Base-by-base conservation (phyloP, 2,329 filamentous ascomycete genomes). In the Penicillium sp. region DNA sequence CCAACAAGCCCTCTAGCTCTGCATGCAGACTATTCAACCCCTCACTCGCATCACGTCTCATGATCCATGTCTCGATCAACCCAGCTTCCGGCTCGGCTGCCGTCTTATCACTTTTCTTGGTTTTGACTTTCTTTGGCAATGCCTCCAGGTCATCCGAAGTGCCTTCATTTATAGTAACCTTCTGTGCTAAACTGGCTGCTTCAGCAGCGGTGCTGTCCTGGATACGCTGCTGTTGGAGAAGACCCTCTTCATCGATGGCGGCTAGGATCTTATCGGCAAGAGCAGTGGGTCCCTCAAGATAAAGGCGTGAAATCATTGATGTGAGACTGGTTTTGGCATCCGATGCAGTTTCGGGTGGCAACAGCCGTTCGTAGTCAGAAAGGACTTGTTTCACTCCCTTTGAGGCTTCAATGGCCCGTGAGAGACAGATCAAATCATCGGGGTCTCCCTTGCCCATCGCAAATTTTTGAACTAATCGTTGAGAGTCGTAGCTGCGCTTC, bases 391-490 rank as follows among this genome's bases (percentile, higher is more conserved):
- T 72, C 45, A 96, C 87, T 19, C 88, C 83, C 54, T 85, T 82
- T 4, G 91, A 92, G 6, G 90, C 87, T 51, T 84, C 76, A 58
- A 98, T 90, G 0, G 95, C 96, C 64, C 85, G 88, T 1, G 91
- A 91, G 14, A 99, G 80, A 50, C 87, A 89, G 44, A 98, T 80
- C 37, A 99, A 83, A 73, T 98, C 95, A 70, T 98, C 93, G 1
- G 93, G 84, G 68, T 96, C 90, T n/a, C 93, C 95, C 61, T 91
- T 86, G 11, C 93, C 93, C 9, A 98, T 84, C 0, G 93, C 90
- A 72, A 99, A 98, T 71, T 95, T 97, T 69, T 98, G 95, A 1
- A 96, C 87, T 3, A 99, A 81, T 1, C 95, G 89, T 68, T 96
- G 89, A 2, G 91, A 92, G 75, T 99, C 95, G 66, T 92, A 88